Evolutionary conservation across 495 filamentous ascomycete species (phyloP), one percentile per base, ranked within the genome.

Genomic region (Tuber indicum): DNA sequence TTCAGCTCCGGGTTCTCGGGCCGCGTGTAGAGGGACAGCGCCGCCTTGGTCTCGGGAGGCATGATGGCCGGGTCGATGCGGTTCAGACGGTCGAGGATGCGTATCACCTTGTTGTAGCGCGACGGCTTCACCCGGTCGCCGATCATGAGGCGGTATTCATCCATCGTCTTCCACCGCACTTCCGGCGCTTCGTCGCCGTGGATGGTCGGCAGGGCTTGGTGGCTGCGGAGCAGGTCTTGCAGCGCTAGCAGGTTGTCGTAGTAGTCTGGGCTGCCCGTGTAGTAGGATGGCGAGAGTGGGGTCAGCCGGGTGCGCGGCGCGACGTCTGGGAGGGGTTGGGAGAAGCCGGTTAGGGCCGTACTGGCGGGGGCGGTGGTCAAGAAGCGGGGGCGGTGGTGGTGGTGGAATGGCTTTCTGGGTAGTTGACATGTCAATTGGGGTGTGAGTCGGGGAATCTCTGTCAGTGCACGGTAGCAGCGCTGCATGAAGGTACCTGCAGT

Each of bases 201-300:
- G 1, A 95, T 85, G 3, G 85, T 87, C 0, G 96, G 96, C 36
- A 98, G 89, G 10, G 88, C 85, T 66, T 89, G 87, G 83, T 95
- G 90, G 83, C 89, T 90, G 46, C 89, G 89, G 73, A 92, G 85
- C 36, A 98, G 87, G 16, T 88, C 83, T 79, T 93, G 89, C 21
- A 99, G 87, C 3, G 84, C 83, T 77, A 99, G 88, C 80, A 92
- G 88, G 83, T 92, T 89, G 85, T 99, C 96, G 86, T 91, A 95
- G 87, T 96, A 98, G 49, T 87, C 86, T 4, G 94, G 92, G 58
- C 89, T 91, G 46, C 90, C 91, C 77, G 93, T 94, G 88, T 98
- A 99, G 86, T 98, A 99, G 71, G 94, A 93, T 3, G 93, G 91
- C 12, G 96, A 97, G 0, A 88, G 87, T 26, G 96, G 96, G 49